Evolutionary conservation across 345 rosid species (phyloP).

Genomic region (Eucalyptus caleyi): DNA sequence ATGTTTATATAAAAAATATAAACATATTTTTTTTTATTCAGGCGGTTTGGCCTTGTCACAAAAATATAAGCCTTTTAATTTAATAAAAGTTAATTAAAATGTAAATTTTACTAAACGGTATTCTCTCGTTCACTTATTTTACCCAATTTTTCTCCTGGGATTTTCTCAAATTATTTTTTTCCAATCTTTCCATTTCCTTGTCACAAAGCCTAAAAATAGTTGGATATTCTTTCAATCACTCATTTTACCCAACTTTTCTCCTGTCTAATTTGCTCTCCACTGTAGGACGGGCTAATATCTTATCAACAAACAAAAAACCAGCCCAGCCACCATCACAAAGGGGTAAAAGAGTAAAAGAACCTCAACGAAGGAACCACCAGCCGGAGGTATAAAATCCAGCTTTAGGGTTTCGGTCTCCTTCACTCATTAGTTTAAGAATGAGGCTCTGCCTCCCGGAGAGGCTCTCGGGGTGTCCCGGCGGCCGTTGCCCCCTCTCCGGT

Average conservation of each 20-base stretch:
- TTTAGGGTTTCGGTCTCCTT: background rate
- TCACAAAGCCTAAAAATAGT: background rate
- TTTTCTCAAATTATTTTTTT: background rate
- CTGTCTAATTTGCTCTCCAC: background rate
- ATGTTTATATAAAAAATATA: no score
- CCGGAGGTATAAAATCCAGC: background rate
- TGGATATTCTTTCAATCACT: background rate
- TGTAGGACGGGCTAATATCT: background rate
- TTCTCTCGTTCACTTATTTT: no score
- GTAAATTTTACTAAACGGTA: no score
- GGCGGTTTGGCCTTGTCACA: no score
- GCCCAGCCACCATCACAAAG: background rate
- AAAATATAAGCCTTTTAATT: no score
- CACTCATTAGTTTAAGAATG: background rate
- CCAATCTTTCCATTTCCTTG: background rate
- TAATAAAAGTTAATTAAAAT: no score
- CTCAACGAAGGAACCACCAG: fast-evolving
- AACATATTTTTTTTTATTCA: no score
- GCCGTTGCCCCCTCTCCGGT: background rate
- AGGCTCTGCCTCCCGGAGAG: background rate
- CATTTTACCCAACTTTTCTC: background rate
- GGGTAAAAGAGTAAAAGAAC: background rate
- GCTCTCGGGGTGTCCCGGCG: background rate
- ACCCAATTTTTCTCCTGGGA: no score
- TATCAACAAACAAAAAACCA: background rate